phyloP scores from a whole-genome alignment of 371 early-diverging fungal species.

The Blakeslea trispora region DNA sequence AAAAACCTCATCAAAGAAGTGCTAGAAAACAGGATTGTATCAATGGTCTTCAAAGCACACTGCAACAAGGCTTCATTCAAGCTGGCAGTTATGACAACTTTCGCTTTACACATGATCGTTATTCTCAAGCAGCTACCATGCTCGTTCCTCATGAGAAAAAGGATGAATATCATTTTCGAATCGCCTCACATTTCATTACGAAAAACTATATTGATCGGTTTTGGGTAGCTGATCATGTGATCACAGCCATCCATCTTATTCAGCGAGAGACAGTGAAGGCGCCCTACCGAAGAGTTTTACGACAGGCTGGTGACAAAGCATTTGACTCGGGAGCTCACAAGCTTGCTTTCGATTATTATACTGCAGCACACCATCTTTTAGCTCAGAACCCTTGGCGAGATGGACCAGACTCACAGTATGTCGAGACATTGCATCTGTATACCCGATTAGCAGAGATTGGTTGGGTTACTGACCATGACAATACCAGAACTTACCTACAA shows the following conservation, averaged over 20 bases:
- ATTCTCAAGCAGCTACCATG: constrained; percentile 49
- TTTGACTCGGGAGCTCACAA: constrained; percentile 47
- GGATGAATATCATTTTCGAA: constrained; percentile 37
- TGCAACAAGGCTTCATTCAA: constrained; percentile 51
- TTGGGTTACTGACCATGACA: constrained; percentile 41
- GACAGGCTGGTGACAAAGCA: constrained; percentile 47
- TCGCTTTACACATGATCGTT: constrained; percentile 48
- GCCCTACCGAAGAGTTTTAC: constrained; percentile 34
- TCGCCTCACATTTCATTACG: constrained; percentile 41
- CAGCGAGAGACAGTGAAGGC: constrained; percentile 55
- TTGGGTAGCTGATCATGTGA: constrained; percentile 72
- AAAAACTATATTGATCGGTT: constrained; percentile 37
- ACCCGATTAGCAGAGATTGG: constrained; percentile 47
- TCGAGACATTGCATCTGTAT: constrained; percentile 46
- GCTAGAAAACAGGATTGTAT: constrained; percentile 35
- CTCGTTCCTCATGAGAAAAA: constrained; percentile 32
- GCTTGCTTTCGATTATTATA: constrained; percentile 42
- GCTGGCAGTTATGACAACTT: constrained; percentile 44
- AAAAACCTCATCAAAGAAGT: background rate
- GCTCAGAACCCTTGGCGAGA: constrained; percentile 39
- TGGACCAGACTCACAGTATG: constrained; percentile 39
- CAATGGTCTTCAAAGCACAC: constrained; percentile 48
- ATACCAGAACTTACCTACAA: constrained; percentile 27
- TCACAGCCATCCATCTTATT: constrained; percentile 79
- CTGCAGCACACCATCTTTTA: constrained; percentile 34